Conservation (phyloP, 176 grass and related monocot genomes). For the Aegilops bicornis region DNA sequence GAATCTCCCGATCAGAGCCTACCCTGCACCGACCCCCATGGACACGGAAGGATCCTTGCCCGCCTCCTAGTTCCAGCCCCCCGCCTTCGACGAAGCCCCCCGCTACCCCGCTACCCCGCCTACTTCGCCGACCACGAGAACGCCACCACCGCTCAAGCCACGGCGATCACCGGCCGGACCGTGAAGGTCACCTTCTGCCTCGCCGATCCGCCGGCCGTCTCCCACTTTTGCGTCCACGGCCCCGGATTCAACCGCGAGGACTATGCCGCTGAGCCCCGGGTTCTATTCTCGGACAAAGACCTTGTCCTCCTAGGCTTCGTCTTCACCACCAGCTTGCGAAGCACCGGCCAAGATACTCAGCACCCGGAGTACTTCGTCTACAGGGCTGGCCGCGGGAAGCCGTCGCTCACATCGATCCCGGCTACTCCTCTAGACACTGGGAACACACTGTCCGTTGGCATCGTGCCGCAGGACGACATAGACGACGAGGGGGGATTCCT, state of each 20-base stretch:
- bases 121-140: background rate
- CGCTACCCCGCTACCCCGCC: background rate
- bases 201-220: background rate
- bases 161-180: background rate
- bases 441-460: background rate
- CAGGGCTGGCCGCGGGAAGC: background rate
- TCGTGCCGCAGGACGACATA: background rate
- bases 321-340: background rate
- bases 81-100: too few species aligned
- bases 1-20: too few species aligned
- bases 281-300: background rate
- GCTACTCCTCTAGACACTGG: background rate
- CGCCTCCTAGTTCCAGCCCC: too few species aligned
- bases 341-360: background rate
- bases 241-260: background rate
- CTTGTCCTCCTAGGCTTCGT: background rate
- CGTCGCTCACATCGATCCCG: background rate
- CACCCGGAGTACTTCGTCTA: background rate
- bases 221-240: background rate
- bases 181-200: background rate
- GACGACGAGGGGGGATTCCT: background rate
- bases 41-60: too few species aligned
- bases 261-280: background rate
- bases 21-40: too few species aligned
- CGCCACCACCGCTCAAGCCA: background rate